Base-by-base conservation (phyloP, 371 early-diverging fungal species). In the Fennellomyces sp. region DNA sequence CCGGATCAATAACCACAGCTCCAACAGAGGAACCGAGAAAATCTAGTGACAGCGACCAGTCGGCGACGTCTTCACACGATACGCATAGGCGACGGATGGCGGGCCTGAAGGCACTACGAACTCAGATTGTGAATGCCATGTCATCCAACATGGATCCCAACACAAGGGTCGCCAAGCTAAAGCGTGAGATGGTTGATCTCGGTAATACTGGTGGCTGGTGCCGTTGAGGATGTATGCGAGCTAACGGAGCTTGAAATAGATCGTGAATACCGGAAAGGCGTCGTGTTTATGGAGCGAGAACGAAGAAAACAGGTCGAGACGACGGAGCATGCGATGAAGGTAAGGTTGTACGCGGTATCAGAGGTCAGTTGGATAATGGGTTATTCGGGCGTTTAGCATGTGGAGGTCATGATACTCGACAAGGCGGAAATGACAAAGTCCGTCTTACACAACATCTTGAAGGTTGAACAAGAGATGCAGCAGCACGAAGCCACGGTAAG, bases 101-200 rank as follows among this genome's bases (percentile, higher is more conserved):
- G 19, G 68, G 73, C 13, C 72, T 80, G 26, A 76, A 76, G 59
- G 73, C 66, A 27, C 66, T 78, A 60, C 59, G 70, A 33, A 75
- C 69, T 25, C 79, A 78, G 21, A 27, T 78, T 15, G 73, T 69
- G 3, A 74, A 69, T 48, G 70, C 71, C 15, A 71, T 64, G 19
- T 64, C 68, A 11, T 66, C 65, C 15, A 30, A 39, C 12, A 52
- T 58, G 19, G 61, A 48, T 36, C 26, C 39, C 5, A 70, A 63
- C 12, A 63, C 69, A 12, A 60, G 68, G 41, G 50, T 72, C 11
- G 75, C 71, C 29, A 83, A 78, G 64, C 52, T 76, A 38, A 85
- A 78, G 57, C 79, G 82, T n/a, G 85, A 85, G 27, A 76, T 85
- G 51, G 53, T 66, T 21, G 85, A 85, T 35, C 64, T 81, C 60